Evolutionary conservation across 441 rosid species (phyloP).

Genomic region (Mallotus japonicus): DNA sequence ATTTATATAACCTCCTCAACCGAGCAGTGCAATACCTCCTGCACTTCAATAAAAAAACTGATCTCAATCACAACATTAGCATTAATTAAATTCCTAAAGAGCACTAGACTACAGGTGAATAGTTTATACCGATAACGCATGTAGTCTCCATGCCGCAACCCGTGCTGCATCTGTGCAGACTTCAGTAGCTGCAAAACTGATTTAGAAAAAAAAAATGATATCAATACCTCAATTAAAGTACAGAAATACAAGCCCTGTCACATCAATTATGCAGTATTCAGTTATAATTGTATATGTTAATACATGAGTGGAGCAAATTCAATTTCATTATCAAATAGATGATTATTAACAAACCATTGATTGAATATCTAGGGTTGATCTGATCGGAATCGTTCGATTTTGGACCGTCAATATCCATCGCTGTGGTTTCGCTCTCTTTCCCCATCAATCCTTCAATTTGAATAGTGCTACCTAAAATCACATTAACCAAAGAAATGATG

Average conservation of each 20-base stretch:
- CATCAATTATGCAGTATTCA: too few species aligned
- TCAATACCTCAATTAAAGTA: neutral
- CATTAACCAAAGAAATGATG: neutral
- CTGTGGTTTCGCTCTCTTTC: conserved; percentile 43
- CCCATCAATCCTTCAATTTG: conserved; percentile 26
- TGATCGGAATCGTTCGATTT: conserved; percentile 52
- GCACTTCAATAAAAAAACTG: conserved; percentile 20
- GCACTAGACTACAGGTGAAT: conserved; percentile 1
- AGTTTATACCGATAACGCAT: conserved; percentile 73
- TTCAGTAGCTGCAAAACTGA: conserved; percentile 87
- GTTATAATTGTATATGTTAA: too few species aligned
- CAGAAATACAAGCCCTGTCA: too few species aligned
- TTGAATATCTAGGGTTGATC: conserved; percentile 68
- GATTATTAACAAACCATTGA: conserved; percentile 55
- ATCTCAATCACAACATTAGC: neutral
- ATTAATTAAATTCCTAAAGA: neutral
- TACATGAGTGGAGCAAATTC: too few species aligned
- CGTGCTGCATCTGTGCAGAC: conserved; percentile 97
- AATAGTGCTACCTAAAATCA: neutral
- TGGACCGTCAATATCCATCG: conserved; percentile 76
- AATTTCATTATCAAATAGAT: neutral
- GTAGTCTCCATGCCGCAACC: conserved; percentile 93
- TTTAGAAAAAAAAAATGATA: conserved; percentile 5
- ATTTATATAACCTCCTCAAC: conserved; percentile 88
- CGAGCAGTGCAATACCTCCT: conserved; percentile 98